Evolutionary conservation across 2,329 filamentous ascomycete species (phyloP).

Genomic region (Neodidymelliopsis sp.): DNA sequence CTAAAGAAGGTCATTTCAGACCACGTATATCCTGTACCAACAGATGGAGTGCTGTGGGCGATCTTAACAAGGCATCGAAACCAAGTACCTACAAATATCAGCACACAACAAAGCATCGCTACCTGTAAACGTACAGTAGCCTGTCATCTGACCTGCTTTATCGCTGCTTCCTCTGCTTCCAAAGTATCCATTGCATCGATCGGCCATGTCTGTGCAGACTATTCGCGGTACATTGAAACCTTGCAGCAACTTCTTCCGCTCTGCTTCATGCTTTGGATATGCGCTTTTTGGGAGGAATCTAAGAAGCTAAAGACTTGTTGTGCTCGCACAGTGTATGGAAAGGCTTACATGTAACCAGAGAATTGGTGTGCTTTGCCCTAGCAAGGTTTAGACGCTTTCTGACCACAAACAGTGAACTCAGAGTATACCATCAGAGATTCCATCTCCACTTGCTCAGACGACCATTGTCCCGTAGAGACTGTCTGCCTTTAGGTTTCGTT

Average conservation of each 20-base stretch:
- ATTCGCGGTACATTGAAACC: background rate
- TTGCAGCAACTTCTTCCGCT: background rate
- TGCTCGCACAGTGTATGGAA: background rate
- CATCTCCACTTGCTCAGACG: background rate
- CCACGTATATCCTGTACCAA: constrained; percentile 11
- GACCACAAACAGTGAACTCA: background rate
- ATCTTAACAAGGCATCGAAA: constrained; percentile 13
- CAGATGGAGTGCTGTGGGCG: background rate
- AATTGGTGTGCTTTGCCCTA: background rate
- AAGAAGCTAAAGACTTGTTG: background rate
- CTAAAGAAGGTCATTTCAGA: constrained; percentile 18
- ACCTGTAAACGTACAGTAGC: background rate
- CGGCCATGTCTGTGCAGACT: background rate
- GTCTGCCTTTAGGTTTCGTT: background rate
- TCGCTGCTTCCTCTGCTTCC: background rate
- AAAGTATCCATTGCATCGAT: constrained; percentile 1
- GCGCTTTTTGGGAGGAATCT: background rate
- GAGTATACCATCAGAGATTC: background rate
- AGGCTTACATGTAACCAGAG: background rate
- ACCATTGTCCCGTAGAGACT: background rate
- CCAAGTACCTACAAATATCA: background rate
- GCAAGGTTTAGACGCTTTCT: background rate
- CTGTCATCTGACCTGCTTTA: background rate
- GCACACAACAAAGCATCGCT: background rate
- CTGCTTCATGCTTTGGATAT: background rate